Percentiles rank a stretch among this genome's conserved stretches.
Conservation (phyloP, 2,329 filamentous ascomycete species). For the Pestalotiopsis sp. region DNA sequence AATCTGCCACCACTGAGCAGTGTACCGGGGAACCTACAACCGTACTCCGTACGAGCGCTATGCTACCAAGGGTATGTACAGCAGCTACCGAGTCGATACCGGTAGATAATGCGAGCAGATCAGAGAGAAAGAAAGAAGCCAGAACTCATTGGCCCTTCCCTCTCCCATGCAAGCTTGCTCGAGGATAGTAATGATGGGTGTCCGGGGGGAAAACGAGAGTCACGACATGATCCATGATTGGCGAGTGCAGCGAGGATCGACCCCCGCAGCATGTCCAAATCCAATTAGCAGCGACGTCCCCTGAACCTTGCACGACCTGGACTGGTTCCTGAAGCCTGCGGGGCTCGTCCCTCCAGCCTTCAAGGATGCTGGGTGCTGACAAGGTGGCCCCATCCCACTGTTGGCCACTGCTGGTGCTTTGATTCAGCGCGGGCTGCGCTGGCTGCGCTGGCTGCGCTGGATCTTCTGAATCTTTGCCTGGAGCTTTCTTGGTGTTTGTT, state of each 20-base stretch:
- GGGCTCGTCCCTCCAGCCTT: not conserved
- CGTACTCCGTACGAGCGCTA: too few species aligned
- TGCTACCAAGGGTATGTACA: not conserved
- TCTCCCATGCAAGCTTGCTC: not conserved
- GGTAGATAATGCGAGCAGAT: not conserved
- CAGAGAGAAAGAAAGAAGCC: not conserved
- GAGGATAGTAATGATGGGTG: not conserved
- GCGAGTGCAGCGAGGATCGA: not conserved
- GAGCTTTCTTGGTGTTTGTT: not conserved
- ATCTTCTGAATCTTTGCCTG: not conserved
- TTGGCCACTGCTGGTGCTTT: not conserved
- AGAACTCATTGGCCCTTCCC: not conserved
- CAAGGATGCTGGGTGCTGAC: not conserved
- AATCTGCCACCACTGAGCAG: not conserved
- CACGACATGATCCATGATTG: not conserved
- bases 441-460: not conserved
- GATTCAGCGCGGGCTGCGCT: not conserved
- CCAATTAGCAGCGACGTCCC: not conserved
- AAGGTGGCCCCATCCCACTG: not conserved
- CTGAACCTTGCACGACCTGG: not conserved
- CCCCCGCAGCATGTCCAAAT: not conserved
- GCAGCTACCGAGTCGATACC: not conserved
- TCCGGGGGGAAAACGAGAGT: not conserved
- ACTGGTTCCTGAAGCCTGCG: not conserved
- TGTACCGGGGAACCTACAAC: not conserved